Conservation (phyloP, 2,329 filamentous ascomycete genomes). For the Colletotrichum godetiae region DNA sequence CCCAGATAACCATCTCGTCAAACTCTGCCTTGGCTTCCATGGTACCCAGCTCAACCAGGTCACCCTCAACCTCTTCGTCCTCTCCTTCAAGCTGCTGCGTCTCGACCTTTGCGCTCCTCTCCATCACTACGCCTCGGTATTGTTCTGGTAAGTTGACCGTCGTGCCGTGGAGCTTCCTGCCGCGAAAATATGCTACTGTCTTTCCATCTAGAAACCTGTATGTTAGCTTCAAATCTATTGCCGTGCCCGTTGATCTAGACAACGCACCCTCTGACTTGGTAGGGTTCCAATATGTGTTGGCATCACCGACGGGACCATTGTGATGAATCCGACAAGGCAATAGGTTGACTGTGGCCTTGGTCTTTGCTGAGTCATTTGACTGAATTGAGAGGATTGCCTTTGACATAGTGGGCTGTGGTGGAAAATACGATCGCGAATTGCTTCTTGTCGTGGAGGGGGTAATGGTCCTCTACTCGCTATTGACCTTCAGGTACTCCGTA, state of each 20-base stretch:
- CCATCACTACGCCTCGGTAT: constrained; percentile 74
- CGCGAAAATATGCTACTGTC: constrained; percentile 77
- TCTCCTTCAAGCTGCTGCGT: constrained; percentile 45
- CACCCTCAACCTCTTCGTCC: constrained; percentile 57
- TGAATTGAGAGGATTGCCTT: constrained; percentile 56
- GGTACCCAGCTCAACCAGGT: constrained; percentile 59
- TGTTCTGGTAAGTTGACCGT: constrained; percentile 74
- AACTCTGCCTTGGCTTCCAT: constrained; percentile 77
- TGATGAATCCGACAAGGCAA: constrained; percentile 86
- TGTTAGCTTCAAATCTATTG: constrained; percentile 18
- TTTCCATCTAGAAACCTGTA: constrained; percentile 54
- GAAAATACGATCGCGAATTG: not conserved
- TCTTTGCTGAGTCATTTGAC: constrained; percentile 35
- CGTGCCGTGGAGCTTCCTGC: constrained; percentile 80
- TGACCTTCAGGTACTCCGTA: not conserved
- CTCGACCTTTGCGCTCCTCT: constrained; percentile 53
- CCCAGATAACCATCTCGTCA: constrained; percentile 84
- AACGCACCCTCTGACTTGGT: constrained; percentile 55
- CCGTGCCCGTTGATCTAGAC: not conserved
- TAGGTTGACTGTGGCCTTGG: constrained; percentile 72
- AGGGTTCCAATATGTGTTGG: constrained; percentile 78
- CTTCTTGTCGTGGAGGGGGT: not conserved
- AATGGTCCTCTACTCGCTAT: not conserved
- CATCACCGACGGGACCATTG: constrained; percentile 75
- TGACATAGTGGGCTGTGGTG: constrained; percentile 46